phyloP scores from a whole-genome alignment of 2,329 filamentous ascomycete species.

The Penicillium decumbens region DNA sequence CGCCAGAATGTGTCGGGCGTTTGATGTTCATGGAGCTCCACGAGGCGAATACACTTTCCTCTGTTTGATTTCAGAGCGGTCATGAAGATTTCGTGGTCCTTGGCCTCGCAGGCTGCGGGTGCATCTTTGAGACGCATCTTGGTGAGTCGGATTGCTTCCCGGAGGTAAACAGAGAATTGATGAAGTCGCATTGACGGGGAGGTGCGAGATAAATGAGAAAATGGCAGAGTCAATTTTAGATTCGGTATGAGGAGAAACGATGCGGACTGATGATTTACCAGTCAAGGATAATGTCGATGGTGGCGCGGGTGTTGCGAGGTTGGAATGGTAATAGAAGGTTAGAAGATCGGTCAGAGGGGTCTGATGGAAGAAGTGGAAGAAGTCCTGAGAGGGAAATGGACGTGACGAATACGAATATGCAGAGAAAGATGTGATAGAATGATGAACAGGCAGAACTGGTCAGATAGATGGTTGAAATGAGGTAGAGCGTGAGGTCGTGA shows the following conservation, averaged over 20 bases:
- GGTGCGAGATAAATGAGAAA: background rate
- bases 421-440: background rate
- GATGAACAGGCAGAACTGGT: background rate
- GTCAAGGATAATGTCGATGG: background rate
- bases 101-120: slow-evolving; percentile 4
- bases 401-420: background rate
- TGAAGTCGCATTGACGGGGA: background rate
- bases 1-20: slow-evolving; percentile 2
- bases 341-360: background rate
- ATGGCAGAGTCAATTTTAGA: too few species aligned
- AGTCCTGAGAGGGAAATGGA: background rate
- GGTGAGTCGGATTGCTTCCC: background rate
- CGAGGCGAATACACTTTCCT: background rate
- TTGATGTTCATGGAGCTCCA: background rate
- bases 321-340: background rate
- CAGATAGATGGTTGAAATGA: background rate
- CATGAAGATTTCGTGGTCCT: background rate
- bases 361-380: background rate
- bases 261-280: background rate
- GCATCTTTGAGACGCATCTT: background rate
- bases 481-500: background rate
- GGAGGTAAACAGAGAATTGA: background rate
- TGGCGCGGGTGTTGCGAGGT: background rate
- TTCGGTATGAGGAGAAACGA: background rate
- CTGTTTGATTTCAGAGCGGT: background rate